Conservation (phyloP, 441 rosid genomes). For the Croton laevigatus region DNA sequence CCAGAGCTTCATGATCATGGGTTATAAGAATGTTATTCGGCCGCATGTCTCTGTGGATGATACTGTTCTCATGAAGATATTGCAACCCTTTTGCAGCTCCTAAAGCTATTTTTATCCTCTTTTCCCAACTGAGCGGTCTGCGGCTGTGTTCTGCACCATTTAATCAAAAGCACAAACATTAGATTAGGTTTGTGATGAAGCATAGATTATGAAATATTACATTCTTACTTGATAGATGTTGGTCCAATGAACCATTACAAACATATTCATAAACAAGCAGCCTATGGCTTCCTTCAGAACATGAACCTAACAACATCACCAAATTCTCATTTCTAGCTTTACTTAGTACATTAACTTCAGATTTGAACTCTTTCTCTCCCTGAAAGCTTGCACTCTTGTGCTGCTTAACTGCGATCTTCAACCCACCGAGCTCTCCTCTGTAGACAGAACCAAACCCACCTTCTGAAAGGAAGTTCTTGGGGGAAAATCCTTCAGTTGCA, state of each 20-base stretch:
- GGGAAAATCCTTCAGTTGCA: constrained; percentile 52
- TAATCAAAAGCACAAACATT: constrained; percentile 8
- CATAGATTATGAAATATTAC: not conserved
- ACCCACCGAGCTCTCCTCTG: constrained; percentile 38
- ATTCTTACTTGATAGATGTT: constrained; percentile 49
- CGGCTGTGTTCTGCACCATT: constrained; percentile 60
- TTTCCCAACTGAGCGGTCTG: constrained; percentile 71
- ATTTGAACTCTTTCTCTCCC: constrained; percentile 76
- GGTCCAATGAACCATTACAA: constrained; percentile 52
- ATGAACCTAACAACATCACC: constrained; percentile 72
- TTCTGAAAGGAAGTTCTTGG: constrained; percentile 39
- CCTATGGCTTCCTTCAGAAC: constrained; percentile 86
- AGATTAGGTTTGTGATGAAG: constrained; percentile 9
- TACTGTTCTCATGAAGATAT: constrained; percentile 47
- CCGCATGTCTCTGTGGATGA: constrained; percentile 51
- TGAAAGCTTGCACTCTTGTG: constrained; percentile 77
- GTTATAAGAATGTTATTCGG: constrained; percentile 49
- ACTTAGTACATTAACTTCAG: constrained; percentile 80
- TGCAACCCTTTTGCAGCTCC: constrained; percentile 81
- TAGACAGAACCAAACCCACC: constrained; percentile 56
- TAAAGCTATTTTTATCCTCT: constrained; percentile 69
- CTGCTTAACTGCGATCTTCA: constrained; percentile 85
- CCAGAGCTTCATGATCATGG: constrained; percentile 43
- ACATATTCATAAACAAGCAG: constrained; percentile 86
- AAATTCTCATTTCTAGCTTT: constrained; percentile 79